Base-by-base conservation (phyloP, 2,329 filamentous ascomycete species). In the Corniculantispora saksenae region DNA sequence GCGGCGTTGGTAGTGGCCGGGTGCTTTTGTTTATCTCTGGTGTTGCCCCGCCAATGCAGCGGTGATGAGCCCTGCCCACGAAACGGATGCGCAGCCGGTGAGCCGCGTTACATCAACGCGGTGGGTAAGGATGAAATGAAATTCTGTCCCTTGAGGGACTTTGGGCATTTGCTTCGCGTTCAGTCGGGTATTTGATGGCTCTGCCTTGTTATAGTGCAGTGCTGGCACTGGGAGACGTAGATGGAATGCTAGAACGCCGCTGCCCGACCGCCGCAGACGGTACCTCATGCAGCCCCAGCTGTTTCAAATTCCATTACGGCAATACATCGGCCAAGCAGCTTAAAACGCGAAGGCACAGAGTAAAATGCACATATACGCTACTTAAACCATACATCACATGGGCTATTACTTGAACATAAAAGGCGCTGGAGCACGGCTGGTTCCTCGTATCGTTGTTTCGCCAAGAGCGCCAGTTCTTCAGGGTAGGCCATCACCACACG, bases 31-130 rank as follows among this genome's bases (percentile, higher is more conserved):
- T 64, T 64, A 64, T 64, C 61, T 58, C 12, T 29, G 21, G 32
- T 58, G 61, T 64, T 64, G 61, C 61, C 61, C 61, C 61, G 61
- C 61, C 61, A 64, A 64, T 64, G 19, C 54, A 58, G 45, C 54
- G 47, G 61, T 58, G 54, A 51, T 55, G 27, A 56, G 40, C 60
- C 43, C 43, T 50, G 43, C 40, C n/a, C 61, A 58, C 54, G 50
- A 53, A 58, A 51, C 32, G 32, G 29, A 58, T 51, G 53, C 7
- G 8, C 45, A 58, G 45, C 61, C 45, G 53, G 43, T 17, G 21
- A 50, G 61, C 61, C 53, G 53, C 43, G 21, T 35, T 38, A 25
- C 61, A 32, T 25, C 32, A 35, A 27, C 27, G 29, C 53, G 13
- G 60, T 29, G 32, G 43, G 45, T 53, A 19, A 29, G 45, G 45